Conservation (phyloP, 345 rosid genomes). For the Crucihimalaya himalaica region DNA sequence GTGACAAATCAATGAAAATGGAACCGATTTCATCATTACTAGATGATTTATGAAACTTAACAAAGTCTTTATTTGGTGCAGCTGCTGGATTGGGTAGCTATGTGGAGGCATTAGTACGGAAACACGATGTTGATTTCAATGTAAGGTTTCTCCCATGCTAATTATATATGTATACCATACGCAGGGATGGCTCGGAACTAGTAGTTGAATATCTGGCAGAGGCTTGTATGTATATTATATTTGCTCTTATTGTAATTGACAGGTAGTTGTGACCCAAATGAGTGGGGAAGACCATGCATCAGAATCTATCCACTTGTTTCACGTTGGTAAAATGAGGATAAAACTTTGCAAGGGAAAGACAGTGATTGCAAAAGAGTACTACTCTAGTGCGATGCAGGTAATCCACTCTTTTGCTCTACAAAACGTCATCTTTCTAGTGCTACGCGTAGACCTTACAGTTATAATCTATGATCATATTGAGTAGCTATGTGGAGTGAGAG, state of each 20-base stretch:
- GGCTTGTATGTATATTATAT: neutral
- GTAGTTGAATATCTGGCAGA: too few relatives aligned
- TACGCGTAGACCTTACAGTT: neutral
- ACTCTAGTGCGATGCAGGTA: slow-evolving; percentile 90
- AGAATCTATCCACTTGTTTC: slow-evolving; percentile 83
- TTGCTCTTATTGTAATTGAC: neutral
- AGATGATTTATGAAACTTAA: slow-evolving; percentile 5
- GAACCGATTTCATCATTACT: neutral
- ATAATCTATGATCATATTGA: slow-evolving; percentile 15
- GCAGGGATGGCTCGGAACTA: neutral
- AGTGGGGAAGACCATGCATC: slow-evolving; percentile 67
- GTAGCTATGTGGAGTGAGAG: slow-evolving; percentile 96
- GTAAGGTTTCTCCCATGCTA: slow-evolving; percentile 48
- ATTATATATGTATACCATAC: neutral
- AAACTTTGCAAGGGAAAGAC: slow-evolving; percentile 82
- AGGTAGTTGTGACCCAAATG: slow-evolving; percentile 87
- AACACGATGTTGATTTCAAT: slow-evolving; percentile 85
- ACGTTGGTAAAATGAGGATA: slow-evolving; percentile 96
- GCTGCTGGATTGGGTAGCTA: slow-evolving; percentile 98
- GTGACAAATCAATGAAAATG: neutral
- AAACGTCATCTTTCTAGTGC: neutral
- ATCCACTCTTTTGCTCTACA: neutral
- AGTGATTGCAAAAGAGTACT: slow-evolving; percentile 78
- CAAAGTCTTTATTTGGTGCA: slow-evolving; percentile 44
- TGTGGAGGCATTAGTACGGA: slow-evolving; percentile 90